Percentiles rank a stretch among this genome's conserved stretches.
phyloP scores from a whole-genome alignment of 306 rosid genomes.

The Citrullus amarus region DNA sequence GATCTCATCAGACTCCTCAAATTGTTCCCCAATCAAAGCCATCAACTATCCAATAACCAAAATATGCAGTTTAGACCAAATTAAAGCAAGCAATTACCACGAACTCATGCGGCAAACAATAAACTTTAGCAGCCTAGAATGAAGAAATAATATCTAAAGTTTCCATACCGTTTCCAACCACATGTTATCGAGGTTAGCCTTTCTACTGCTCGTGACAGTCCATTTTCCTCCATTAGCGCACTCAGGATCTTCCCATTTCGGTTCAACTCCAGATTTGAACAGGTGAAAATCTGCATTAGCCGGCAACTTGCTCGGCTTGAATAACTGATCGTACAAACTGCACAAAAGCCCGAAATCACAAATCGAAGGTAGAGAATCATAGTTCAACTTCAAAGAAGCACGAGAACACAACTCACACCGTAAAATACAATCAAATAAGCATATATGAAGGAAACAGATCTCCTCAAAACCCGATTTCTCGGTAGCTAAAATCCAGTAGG shows the following conservation, averaged over 20 bases:
- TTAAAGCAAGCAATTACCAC: neutral
- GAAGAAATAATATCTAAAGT: neutral
- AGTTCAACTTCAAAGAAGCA: neutral
- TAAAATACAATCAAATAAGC: neutral
- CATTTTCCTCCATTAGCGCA: constrained; percentile 96
- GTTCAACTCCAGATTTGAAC: constrained; percentile 82
- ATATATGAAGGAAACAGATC: neutral
- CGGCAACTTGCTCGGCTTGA: constrained; percentile 77
- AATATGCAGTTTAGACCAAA: neutral
- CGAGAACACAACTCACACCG: neutral
- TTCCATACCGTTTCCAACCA: constrained; percentile 90
- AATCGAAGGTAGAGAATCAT: neutral
- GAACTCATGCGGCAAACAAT: neutral
- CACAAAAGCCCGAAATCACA: constrained; percentile 3
- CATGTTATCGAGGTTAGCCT: constrained; percentile 59
- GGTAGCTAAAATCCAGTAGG: neutral
- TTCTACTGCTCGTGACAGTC: constrained; percentile 48
- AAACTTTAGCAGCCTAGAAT: neutral
- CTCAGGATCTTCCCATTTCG: constrained; percentile 99
- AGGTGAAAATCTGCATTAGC: constrained; percentile 61
- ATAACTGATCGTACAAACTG: constrained; percentile 72
- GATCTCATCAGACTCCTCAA: constrained; percentile 79
- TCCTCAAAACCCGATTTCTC: neutral
- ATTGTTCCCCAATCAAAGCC: constrained; percentile 96
- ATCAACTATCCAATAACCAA: constrained; percentile 40